Percentiles rank a stretch among this genome's conserved stretches.
Evolutionary conservation across 2,329 filamentous ascomycete genomes (phyloP).

Genomic region (Trichoderma sp.): DNA sequence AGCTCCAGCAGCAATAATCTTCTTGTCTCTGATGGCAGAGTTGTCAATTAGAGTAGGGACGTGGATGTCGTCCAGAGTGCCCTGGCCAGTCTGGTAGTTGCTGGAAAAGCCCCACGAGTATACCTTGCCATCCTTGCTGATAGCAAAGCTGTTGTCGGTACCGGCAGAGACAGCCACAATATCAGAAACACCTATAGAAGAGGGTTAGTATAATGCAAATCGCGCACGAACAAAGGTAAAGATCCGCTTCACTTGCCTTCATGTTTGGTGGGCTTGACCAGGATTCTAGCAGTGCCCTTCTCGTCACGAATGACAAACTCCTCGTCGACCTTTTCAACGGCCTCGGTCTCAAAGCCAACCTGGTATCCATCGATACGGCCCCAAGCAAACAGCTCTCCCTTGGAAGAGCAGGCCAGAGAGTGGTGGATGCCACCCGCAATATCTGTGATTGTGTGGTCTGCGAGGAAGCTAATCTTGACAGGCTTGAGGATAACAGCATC

Average conservation of each 20-base stretch:
- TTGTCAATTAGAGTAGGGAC: slow-evolving; percentile 82
- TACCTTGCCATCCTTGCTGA: slow-evolving; percentile 70
- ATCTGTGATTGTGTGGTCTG: slow-evolving; percentile 64
- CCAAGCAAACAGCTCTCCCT: slow-evolving; percentile 63
- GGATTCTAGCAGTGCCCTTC: slow-evolving; percentile 65
- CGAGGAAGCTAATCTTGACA: slow-evolving; percentile 66
- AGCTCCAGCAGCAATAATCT: slow-evolving; percentile 78
- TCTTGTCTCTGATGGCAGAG: slow-evolving; percentile 74
- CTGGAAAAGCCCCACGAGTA: slow-evolving; percentile 82
- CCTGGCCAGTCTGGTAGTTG: slow-evolving; percentile 79
- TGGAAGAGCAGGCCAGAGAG: slow-evolving; percentile 64
- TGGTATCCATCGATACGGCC: slow-evolving; percentile 60
- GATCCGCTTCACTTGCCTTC: slow-evolving; percentile 47
- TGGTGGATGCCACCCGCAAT: slow-evolving; percentile 77
- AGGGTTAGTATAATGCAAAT: slow-evolving; percentile 18
- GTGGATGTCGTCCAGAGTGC: slow-evolving; percentile 77
- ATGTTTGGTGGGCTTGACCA: slow-evolving; percentile 50
- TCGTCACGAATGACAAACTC: slow-evolving; percentile 66
- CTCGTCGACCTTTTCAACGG: slow-evolving; percentile 47
- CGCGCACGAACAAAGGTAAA: not conserved
- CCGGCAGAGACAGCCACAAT: slow-evolving; percentile 62
- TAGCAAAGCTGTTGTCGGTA: slow-evolving; percentile 73
- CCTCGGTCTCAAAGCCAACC: slow-evolving; percentile 60
- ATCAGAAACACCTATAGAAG: slow-evolving; percentile 52
- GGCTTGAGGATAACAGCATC: slow-evolving; percentile 74